Conservation (phyloP, 306 rosid species). For the Hippophae gyantsensis region DNA sequence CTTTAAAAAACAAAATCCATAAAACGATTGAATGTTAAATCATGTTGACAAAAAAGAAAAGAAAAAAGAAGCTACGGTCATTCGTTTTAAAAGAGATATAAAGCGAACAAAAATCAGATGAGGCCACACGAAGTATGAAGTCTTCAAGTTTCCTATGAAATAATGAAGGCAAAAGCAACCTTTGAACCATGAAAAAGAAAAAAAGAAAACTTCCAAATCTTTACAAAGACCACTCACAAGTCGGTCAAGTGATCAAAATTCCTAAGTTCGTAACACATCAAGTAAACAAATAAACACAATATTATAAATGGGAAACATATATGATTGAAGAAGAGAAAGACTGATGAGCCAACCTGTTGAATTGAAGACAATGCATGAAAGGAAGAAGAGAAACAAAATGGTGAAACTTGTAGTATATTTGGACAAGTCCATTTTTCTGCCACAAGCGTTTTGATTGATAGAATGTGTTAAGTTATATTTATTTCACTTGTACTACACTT, state of each 20-base stretch:
- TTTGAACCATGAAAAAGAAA: constrained; percentile 3
- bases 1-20: too few relatives aligned
- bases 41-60: too few relatives aligned
- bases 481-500: too few relatives aligned
- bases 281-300: constrained; percentile 3
- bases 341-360: constrained; percentile 39
- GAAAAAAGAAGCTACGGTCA: too few relatives aligned
- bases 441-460: background rate
- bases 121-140: constrained; percentile 12
- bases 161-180: background rate
- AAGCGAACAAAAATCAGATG: background rate
- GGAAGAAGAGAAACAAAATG: constrained; percentile 27
- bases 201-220: constrained; percentile 8
- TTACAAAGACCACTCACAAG: constrained; percentile 7
- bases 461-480: too few relatives aligned
- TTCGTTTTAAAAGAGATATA: background rate
- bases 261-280: constrained; percentile 3
- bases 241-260: constrained; percentile 13
- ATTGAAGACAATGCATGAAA: constrained; percentile 30
- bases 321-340: background rate
- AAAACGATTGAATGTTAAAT: too few relatives aligned
- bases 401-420: constrained; percentile 12
- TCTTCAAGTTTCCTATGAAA: background rate
- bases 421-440: constrained; percentile 24
- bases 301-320: constrained; percentile 3